phyloP scores from a whole-genome alignment of 2,329 filamentous ascomycete species.

The Bipolaris cookei region DNA sequence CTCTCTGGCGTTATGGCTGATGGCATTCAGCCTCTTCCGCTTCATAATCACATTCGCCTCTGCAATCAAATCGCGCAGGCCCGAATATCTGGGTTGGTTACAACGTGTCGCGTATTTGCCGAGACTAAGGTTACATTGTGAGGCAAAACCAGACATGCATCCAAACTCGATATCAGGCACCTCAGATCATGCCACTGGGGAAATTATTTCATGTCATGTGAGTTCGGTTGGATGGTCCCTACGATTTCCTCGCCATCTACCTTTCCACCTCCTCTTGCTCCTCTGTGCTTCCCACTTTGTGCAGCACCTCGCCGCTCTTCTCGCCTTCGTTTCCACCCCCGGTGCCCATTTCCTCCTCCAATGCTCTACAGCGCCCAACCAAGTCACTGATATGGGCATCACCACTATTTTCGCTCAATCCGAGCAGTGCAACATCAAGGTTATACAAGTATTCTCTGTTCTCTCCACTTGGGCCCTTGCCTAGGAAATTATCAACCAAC shows the following conservation, averaged over 20 bases:
- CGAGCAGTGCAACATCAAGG: conserved; percentile 75
- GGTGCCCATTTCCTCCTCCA: conserved; percentile 56
- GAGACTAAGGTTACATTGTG: background rate
- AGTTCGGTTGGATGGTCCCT: background rate
- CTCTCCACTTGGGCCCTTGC: conserved; percentile 77
- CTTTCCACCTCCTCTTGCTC: conserved; percentile 68
- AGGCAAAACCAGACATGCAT: background rate
- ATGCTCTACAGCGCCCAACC: conserved; percentile 70
- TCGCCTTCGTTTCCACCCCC: conserved; percentile 25
- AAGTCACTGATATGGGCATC: conserved; percentile 88
- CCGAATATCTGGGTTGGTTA: background rate
- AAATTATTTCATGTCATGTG: background rate
- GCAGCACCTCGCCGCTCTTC: conserved; percentile 44
- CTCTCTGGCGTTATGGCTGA: conserved; percentile 12
- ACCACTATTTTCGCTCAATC: conserved; percentile 74
- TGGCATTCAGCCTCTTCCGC: conserved; percentile 10
- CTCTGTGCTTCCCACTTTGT: conserved; percentile 58
- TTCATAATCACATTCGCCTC: conserved; percentile 16
- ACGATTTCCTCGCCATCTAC: conserved; percentile 14
- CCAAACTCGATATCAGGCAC: background rate
- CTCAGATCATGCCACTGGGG: background rate
- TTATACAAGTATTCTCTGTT: conserved; percentile 89
- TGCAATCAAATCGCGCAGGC: conserved; percentile 7
- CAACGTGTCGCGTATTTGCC: background rate
- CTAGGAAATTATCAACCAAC: background rate